Evolutionary conservation across 305 asterid genomes (phyloP).

Genomic region (Fraxinus dipetala): DNA sequence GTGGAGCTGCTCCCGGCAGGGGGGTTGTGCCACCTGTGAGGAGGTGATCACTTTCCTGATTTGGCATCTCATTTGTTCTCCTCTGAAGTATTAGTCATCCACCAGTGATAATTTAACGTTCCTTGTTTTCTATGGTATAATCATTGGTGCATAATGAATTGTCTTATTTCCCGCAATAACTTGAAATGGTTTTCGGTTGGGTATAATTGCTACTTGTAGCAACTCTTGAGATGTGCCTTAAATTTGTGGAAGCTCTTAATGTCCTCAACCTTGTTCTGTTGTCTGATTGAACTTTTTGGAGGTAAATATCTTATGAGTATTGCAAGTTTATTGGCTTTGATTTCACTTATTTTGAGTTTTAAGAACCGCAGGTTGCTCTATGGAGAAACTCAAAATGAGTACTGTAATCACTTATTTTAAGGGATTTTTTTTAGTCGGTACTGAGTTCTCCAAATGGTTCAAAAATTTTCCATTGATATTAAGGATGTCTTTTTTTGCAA

Average conservation of each 20-base stretch:
- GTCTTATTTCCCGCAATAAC: conserved; percentile 1
- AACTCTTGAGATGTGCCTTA: conserved; percentile 6
- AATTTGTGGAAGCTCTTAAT: not conserved
- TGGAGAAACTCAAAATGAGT: not conserved
- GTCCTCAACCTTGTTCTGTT: not conserved
- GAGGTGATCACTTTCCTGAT: conserved; percentile 42
- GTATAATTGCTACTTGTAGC: conserved; percentile 18
- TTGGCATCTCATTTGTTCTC: conserved; percentile 3
- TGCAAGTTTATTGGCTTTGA: not conserved
- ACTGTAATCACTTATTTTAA: not conserved
- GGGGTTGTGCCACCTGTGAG: conserved; percentile 83
- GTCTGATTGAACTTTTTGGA: not conserved
- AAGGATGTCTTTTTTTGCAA: not conserved
- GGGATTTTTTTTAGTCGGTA: not conserved
- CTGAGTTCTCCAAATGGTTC: not conserved
- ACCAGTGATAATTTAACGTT: not conserved
- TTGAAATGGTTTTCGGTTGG: not conserved
- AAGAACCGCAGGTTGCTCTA: not conserved
- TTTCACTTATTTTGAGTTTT: not conserved
- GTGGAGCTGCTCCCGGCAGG: conserved; percentile 81
- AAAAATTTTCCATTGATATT: not conserved
- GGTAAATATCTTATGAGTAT: not conserved
- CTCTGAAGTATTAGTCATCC: conserved; percentile 6
- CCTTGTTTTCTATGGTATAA: conserved; percentile 11
- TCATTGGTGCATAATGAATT: conserved; percentile 16